Conservation (phyloP, 2,329 filamentous ascomycete genomes). For the Paraconiothyrium brasiliense region DNA sequence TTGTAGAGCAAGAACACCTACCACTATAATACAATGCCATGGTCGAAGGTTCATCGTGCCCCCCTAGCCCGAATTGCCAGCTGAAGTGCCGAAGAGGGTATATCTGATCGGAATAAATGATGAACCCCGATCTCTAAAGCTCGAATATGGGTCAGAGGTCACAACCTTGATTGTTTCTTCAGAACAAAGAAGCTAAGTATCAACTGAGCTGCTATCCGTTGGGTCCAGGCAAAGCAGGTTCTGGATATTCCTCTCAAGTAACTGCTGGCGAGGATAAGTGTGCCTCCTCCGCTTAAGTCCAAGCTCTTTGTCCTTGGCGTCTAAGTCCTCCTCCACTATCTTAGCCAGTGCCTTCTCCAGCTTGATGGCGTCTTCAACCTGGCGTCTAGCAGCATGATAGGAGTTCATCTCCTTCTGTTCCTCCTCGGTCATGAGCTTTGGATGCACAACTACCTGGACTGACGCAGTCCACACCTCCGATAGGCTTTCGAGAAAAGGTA, state of each 20-base stretch:
- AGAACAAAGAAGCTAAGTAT: background rate
- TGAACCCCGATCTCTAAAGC: background rate
- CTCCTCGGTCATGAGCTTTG: constrained; percentile 10
- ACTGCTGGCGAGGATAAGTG: background rate
- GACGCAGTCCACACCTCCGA: background rate
- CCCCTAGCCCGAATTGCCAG: no score
- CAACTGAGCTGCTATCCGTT: background rate
- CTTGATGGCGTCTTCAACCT: background rate
- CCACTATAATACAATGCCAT: background rate
- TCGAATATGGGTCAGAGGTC: background rate
- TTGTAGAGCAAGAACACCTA: no score
- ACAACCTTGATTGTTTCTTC: background rate
- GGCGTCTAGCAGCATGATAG: constrained; percentile 3
- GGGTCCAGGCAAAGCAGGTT: background rate
- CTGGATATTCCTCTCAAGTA: background rate
- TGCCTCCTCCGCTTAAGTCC: background rate
- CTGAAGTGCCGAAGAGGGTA: no score
- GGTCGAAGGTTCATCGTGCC: background rate
- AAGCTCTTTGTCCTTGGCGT: background rate
- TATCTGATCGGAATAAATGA: background rate
- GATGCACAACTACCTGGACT: constrained; percentile 1
- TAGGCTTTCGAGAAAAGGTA: constrained; percentile 5
- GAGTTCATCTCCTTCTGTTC: constrained; percentile 12
- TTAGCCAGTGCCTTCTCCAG: background rate
- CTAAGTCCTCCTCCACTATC: background rate